Evolutionary conservation across 2,329 filamentous ascomycete species (phyloP).

Genomic region (Pezicula neosporulosa): DNA sequence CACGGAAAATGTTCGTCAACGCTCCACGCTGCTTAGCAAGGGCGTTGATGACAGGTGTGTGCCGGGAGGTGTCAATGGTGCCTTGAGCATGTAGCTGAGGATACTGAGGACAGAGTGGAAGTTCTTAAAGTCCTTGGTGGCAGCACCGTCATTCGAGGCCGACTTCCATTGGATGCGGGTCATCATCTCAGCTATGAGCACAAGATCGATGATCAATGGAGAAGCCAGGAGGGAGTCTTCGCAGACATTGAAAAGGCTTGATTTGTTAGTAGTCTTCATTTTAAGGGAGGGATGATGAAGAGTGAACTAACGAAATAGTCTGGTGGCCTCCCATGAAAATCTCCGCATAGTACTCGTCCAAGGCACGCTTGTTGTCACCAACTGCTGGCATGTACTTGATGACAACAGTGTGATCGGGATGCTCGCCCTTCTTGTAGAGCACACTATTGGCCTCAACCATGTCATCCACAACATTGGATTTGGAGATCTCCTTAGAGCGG

Average conservation of each 20-base stretch:
- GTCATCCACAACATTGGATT: slow-evolving; percentile 98
- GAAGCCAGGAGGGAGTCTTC: slow-evolving; percentile 96
- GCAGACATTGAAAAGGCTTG: slow-evolving; percentile 94
- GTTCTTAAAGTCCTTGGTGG: slow-evolving; percentile 71
- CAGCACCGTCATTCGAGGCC: slow-evolving; percentile 45
- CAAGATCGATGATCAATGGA: slow-evolving; percentile 94
- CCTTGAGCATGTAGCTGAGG: slow-evolving; percentile 98
- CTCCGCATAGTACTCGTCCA: slow-evolving; percentile 99
- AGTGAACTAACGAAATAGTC: slow-evolving; percentile 70
- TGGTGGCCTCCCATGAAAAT: slow-evolving; percentile 99
- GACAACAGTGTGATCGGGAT: slow-evolving; percentile 96
- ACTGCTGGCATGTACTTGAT: slow-evolving; percentile 99
- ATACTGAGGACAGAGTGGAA: slow-evolving; percentile 98
- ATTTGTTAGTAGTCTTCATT: slow-evolving; percentile 15
- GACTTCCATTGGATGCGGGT: slow-evolving; percentile 93
- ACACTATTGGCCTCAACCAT: slow-evolving; percentile 97
- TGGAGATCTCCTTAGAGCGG: slow-evolving; percentile 99
- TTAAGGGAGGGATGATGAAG: slow-evolving; percentile 26
- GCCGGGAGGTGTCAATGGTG: slow-evolving; percentile 87
- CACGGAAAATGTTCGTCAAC: slow-evolving; percentile 97
- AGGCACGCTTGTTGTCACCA: slow-evolving; percentile 96
- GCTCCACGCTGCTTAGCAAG: slow-evolving; percentile 94
- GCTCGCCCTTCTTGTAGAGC: slow-evolving; percentile 87
- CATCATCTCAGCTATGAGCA: slow-evolving; percentile 94
- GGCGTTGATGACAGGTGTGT: slow-evolving; percentile 92